phyloP scores from a whole-genome alignment of 2,329 filamentous ascomycete genomes.

The Trichoderma gracile region DNA sequence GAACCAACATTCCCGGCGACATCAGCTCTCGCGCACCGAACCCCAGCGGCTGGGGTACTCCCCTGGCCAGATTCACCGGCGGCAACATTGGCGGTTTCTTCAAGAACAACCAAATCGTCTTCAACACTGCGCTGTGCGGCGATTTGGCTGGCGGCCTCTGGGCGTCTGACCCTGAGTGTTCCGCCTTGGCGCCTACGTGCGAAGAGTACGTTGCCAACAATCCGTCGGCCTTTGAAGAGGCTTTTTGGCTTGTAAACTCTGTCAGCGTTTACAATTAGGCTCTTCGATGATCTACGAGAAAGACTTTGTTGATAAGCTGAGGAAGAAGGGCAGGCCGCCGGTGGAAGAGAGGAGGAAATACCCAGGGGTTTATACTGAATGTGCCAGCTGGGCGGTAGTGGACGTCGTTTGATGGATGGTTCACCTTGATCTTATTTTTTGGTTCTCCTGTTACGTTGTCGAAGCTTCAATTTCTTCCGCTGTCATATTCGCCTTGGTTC shows the following conservation, averaged over 20 bases:
- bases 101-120: constrained; percentile 70
- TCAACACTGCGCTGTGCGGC: constrained; percentile 85
- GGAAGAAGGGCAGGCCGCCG: neutral
- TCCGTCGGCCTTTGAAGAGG: constrained; percentile 67
- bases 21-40: constrained; percentile 61
- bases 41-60: constrained; percentile 67
- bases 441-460: no score
- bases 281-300: neutral
- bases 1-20: constrained; percentile 63
- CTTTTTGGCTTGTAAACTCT: constrained; percentile 76
- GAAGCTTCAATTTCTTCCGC: no score
- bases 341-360: neutral
- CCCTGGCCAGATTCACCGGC: constrained; percentile 67
- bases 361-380: neutral
- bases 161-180: constrained; percentile 58
- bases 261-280: constrained; percentile 59
- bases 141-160: constrained; percentile 78
- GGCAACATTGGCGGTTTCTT: constrained; percentile 69
- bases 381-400: no score
- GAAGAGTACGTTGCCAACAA: constrained; percentile 70
- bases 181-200: constrained; percentile 64
- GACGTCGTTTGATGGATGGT: neutral
- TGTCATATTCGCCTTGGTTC: no score
- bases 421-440: no score
- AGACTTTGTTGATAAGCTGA: no score